Evolutionary conservation across 176 grass and related monocot genomes (phyloP).

Genomic region (Phoenix roebelenii): DNA sequence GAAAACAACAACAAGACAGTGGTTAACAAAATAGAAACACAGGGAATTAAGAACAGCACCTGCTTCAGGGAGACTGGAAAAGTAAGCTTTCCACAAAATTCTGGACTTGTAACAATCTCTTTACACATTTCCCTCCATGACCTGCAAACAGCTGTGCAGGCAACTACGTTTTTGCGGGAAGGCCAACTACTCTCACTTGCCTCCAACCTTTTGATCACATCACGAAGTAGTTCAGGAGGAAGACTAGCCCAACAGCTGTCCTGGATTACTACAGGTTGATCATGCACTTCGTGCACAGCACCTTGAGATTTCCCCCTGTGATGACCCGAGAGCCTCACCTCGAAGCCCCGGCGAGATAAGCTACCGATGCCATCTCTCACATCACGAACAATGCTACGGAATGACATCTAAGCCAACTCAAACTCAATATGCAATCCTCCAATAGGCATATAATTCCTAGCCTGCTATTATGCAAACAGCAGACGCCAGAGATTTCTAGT

Average conservation of each 20-base stretch:
- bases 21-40: background rate
- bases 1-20: background rate
- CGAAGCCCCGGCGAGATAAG: constrained; percentile 48
- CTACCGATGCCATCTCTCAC: constrained; percentile 53
- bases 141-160: constrained; percentile 52
- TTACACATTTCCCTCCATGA: constrained; percentile 73
- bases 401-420: constrained; percentile 40
- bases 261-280: constrained; percentile 38
- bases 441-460: background rate
- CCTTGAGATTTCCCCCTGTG: constrained; percentile 45
- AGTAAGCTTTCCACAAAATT: constrained; percentile 56
- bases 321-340: constrained; percentile 33
- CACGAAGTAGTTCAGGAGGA: constrained; percentile 55
- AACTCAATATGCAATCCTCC: background rate
- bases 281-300: constrained; percentile 54
- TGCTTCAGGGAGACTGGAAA: constrained; percentile 62
- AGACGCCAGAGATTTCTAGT: background rate
- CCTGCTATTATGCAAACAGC: background rate
- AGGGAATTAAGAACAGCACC: constrained; percentile 21
- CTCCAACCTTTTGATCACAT: constrained; percentile 66
- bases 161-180: constrained; percentile 53
- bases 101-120: constrained; percentile 47
- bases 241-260: constrained; percentile 51
- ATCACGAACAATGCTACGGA: constrained; percentile 46
- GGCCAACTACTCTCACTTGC: constrained; percentile 55